Percentiles rank a stretch among this genome's conserved stretches.
phyloP scores from a whole-genome alignment of 148 eudicot species.

The Silene conica region DNA sequence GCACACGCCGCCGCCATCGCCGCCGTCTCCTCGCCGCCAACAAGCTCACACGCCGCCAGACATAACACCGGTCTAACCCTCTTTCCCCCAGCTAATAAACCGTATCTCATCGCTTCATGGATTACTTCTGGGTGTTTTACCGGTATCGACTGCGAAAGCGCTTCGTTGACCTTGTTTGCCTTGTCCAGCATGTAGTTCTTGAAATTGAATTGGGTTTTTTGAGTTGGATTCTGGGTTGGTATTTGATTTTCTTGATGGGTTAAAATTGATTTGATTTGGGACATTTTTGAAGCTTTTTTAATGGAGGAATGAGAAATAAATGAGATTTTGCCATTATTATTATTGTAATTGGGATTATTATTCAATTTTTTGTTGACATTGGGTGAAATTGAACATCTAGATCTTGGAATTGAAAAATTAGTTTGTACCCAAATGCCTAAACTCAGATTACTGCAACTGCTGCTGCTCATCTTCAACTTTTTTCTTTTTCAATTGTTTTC shows the following conservation, averaged over 20 bases:
- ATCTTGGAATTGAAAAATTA: slow-evolving; percentile 19
- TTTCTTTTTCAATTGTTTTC: too few relatives aligned
- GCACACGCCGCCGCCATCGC: slow-evolving; percentile 74
- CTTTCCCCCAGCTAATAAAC: slow-evolving; percentile 72
- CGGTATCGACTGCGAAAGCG: slow-evolving; percentile 41
- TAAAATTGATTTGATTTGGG: slow-evolving; percentile 35
- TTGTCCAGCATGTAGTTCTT: slow-evolving; percentile 41
- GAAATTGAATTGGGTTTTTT: slow-evolving; percentile 36
- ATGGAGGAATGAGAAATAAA: not conserved
- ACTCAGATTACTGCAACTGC: slow-evolving; percentile 14
- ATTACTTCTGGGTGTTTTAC: slow-evolving; percentile 40
- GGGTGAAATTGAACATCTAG: slow-evolving; percentile 17
- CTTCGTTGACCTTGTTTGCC: slow-evolving; percentile 43
- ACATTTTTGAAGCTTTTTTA: not conserved
- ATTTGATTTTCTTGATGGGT: slow-evolving; percentile 32
- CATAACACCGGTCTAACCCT: slow-evolving; percentile 67
- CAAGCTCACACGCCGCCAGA: slow-evolving; percentile 67
- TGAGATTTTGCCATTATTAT: slow-evolving; percentile 15
- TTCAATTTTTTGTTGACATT: slow-evolving; percentile 9
- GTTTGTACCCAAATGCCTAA: slow-evolving; percentile 27
- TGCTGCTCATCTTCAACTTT: slow-evolving; percentile 17
- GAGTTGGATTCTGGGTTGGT: not conserved
- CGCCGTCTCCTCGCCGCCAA: slow-evolving; percentile 44
- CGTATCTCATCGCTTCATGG: slow-evolving; percentile 70
- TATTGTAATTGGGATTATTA: not conserved